Conservation (phyloP, 768 basidiomycete genomes). For the Rhizopogon roseolus region DNA sequence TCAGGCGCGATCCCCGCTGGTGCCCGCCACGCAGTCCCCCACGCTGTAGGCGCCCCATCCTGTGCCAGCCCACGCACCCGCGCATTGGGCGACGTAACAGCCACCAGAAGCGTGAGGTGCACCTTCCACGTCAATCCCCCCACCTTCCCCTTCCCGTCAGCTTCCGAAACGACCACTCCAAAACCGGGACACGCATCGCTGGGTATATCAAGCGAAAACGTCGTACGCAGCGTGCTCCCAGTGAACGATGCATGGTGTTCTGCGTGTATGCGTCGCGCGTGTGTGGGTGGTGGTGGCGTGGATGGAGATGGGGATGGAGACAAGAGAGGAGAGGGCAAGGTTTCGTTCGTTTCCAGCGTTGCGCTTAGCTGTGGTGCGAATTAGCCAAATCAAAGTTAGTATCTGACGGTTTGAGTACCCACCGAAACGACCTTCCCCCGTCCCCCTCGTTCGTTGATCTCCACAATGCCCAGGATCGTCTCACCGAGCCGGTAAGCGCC, state of each 20-base stretch:
- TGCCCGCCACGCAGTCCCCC: slow-evolving; percentile 68
- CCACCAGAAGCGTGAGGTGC: slow-evolving; percentile 79
- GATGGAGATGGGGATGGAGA: too few relatives aligned
- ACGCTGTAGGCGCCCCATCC: slow-evolving; percentile 61
- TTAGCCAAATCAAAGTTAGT: neutral
- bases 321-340: slow-evolving; percentile 50
- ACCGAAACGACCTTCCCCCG: slow-evolving; percentile 82
- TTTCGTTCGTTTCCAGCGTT: slow-evolving; percentile 86
- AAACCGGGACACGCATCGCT: slow-evolving; percentile 89
- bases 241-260: slow-evolving; percentile 82
- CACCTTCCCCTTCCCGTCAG: slow-evolving; percentile 4
- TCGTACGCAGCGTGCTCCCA: slow-evolving; percentile 65
- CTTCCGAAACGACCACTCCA: slow-evolving; percentile 14
- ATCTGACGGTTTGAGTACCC: slow-evolving; percentile 14
- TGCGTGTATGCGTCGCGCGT: slow-evolving; percentile 73
- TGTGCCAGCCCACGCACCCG: slow-evolving; percentile 41
- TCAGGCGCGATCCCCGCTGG: slow-evolving; percentile 53
- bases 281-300: slow-evolving; percentile 32
- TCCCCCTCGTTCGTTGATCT: slow-evolving; percentile 72
- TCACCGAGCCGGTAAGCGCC: slow-evolving; percentile 90
- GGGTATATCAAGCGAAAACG: slow-evolving; percentile 90
- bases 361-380: slow-evolving; percentile 66
- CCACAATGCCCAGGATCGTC: slow-evolving; percentile 84
- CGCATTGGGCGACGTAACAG: slow-evolving; percentile 49
- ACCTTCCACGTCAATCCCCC: slow-evolving; percentile 94